Evolutionary conservation across 2,329 filamentous ascomycete species (phyloP).

Genomic region (Curvularia lunata): DNA sequence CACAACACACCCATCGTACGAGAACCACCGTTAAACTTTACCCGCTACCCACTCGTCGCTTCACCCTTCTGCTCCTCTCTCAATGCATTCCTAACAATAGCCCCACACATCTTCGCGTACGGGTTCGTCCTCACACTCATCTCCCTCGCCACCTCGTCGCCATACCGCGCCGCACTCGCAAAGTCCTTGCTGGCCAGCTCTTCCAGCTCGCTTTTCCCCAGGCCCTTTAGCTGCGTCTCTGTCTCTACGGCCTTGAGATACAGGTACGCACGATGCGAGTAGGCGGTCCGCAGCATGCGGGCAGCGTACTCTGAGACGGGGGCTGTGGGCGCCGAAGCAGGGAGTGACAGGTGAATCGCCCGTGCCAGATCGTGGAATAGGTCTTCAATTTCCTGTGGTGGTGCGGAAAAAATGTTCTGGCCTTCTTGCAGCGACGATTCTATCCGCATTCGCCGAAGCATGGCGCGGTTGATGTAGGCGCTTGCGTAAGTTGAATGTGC

Average conservation of each 20-base stretch:
- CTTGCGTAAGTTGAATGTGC: constrained; percentile 71
- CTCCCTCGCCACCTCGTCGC: constrained; percentile 63
- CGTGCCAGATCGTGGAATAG: constrained; percentile 47
- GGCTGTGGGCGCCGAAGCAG: constrained; percentile 50
- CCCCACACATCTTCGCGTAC: constrained; percentile 67
- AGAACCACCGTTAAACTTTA: not conserved
- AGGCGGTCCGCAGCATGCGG: constrained; percentile 70
- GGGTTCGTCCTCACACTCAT: constrained; percentile 67
- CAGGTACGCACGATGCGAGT: constrained; percentile 70
- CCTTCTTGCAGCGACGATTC: constrained; percentile 23
- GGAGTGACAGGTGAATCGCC: constrained; percentile 63
- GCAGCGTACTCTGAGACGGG: constrained; percentile 67
- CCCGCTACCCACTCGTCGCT: not conserved
- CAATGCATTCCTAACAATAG: constrained; percentile 66
- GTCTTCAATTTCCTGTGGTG: constrained; percentile 16
- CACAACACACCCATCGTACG: not conserved
- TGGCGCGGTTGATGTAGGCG: constrained; percentile 76
- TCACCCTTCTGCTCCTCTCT: constrained; percentile 54
- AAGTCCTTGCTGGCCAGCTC: constrained; percentile 64
- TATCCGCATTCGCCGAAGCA: constrained; percentile 67
- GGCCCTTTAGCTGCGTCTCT: constrained; percentile 41
- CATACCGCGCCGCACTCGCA: constrained; percentile 61
- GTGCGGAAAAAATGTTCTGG: constrained; percentile 24
- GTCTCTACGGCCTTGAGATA: constrained; percentile 49
- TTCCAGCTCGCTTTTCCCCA: constrained; percentile 55